phyloP scores from a whole-genome alignment of 2,329 filamentous ascomycete genomes.

The Trichophyton simii region DNA sequence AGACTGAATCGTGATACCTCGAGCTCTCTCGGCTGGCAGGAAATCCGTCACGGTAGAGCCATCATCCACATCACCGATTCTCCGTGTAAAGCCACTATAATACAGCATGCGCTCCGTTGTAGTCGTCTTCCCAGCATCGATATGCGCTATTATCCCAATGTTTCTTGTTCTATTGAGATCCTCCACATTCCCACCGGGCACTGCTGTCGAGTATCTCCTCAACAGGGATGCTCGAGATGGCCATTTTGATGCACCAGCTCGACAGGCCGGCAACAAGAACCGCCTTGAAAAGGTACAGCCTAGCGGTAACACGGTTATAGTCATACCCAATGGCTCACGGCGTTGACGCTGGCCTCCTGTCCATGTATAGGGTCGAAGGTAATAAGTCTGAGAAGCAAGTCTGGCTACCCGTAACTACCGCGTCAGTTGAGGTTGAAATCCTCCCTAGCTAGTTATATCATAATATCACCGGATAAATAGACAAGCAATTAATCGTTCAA shows the following conservation, averaged over 20 bases:
- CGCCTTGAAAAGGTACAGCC: slow-evolving; percentile 12
- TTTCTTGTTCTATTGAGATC: slow-evolving; percentile 61
- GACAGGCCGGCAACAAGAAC: not conserved
- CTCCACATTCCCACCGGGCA: slow-evolving; percentile 13
- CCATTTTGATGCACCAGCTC: not conserved
- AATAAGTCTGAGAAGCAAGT: not conserved
- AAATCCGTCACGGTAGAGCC: slow-evolving; percentile 97
- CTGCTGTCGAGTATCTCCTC: slow-evolving; percentile 21
- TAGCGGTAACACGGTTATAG: slow-evolving; percentile 4
- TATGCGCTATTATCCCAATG: slow-evolving; percentile 96
- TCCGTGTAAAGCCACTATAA: slow-evolving; percentile 77
- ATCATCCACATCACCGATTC: slow-evolving; percentile 90
- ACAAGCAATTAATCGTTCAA: not conserved
- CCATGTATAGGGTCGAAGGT: not conserved
- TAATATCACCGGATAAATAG: not conserved
- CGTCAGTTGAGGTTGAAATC: too few species aligned
- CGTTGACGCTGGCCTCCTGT: not conserved
- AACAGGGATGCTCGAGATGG: not conserved
- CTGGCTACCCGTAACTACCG: not conserved
- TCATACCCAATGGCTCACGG: not conserved
- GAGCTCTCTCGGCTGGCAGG: slow-evolving; percentile 75
- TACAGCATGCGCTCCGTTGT: slow-evolving; percentile 99
- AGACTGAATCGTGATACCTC: slow-evolving; percentile 95
- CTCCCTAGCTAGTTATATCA: not conserved
- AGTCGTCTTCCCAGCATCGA: slow-evolving; percentile 96